Percentiles rank a stretch among this genome's conserved stretches.
These are phyloP conservation scores for Drechslerella coelobrocha DNA, from an alignment of 2,329 filamentous ascomycete species.

Conservation along the genomic window DNA sequence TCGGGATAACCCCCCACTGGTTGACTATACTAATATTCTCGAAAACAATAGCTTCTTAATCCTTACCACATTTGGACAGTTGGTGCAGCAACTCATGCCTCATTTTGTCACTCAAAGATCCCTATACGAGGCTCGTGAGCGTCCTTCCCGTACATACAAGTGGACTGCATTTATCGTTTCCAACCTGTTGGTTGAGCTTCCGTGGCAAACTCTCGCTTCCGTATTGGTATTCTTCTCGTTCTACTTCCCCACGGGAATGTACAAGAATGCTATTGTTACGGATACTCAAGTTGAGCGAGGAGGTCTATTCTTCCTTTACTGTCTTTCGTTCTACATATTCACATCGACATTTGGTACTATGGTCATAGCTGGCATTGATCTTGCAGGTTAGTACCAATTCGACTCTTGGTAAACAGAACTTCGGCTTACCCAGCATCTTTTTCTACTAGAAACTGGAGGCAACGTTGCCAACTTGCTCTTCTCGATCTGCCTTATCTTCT, in stretches of 20 bases:
- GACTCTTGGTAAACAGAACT: neutral
- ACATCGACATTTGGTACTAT: slow-evolving; percentile 81
- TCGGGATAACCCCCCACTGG: neutral
- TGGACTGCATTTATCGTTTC: slow-evolving; percentile 86
- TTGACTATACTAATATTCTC: neutral
- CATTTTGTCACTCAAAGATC: slow-evolving; percentile 81
- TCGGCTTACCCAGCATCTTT: neutral
- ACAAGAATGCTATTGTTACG: slow-evolving; percentile 70
- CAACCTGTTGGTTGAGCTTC: slow-evolving; percentile 82
- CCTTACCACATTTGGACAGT: slow-evolving; percentile 78
- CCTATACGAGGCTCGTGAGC: slow-evolving; percentile 87
- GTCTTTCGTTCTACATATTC: slow-evolving; percentile 78
- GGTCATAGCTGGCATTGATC: slow-evolving; percentile 76
- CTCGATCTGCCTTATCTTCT: slow-evolving; percentile 52
- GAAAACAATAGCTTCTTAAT: slow-evolving; percentile 69
- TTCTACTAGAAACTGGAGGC: slow-evolving; percentile 67
- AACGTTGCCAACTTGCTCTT: slow-evolving; percentile 68
- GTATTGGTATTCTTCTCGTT: slow-evolving; percentile 82
- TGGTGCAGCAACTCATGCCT: slow-evolving; percentile 82
- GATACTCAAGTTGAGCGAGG: slow-evolving; percentile 72
- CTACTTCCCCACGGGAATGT: slow-evolving; percentile 85
- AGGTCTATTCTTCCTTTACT: slow-evolving; percentile 77
- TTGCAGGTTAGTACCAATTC: slow-evolving; percentile 66
- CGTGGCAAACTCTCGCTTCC: slow-evolving; percentile 79
- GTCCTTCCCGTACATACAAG: slow-evolving; percentile 80